Percentiles rank a stretch among this genome's conserved stretches.
Evolutionary conservation across 306 rosid species (phyloP).

Genomic region (Glycine tomentella): DNA sequence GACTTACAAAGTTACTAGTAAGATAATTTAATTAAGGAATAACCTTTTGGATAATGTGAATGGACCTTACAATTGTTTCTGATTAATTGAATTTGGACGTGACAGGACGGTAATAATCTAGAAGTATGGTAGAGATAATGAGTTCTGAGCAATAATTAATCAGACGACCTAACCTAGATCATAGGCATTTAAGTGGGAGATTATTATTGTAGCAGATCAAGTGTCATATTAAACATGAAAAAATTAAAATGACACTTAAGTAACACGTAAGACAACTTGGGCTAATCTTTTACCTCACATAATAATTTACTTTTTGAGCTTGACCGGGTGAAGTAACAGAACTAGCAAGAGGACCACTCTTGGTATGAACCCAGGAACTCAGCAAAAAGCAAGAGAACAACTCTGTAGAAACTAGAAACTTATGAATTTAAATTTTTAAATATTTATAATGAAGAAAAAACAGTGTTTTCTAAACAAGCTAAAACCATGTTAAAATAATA

Average conservation of each 20-base stretch:
- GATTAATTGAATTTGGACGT: constrained; percentile 27
- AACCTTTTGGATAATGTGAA: background rate
- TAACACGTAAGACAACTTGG: no score
- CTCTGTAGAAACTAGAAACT: no score
- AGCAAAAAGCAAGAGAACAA: no score
- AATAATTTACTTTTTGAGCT: background rate
- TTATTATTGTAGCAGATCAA: constrained; percentile 15
- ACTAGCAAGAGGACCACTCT: no score
- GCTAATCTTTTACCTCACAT: background rate
- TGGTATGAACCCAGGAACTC: no score
- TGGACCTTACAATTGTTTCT: background rate
- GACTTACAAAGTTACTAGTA: background rate
- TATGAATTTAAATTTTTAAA: no score
- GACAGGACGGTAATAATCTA: constrained; percentile 18
- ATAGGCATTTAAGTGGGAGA: background rate
- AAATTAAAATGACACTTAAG: background rate
- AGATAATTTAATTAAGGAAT: background rate
- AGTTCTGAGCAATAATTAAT: constrained; percentile 39
- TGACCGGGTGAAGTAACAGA: background rate
- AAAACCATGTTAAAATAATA: no score
- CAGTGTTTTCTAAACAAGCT: no score
- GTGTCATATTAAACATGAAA: constrained; percentile 36
- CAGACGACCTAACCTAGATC: background rate
- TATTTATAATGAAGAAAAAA: no score
- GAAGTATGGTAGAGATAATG: constrained; percentile 37